phyloP scores from a whole-genome alignment of 2,329 filamentous ascomycete genomes.

The Xylariaceae sp. region DNA sequence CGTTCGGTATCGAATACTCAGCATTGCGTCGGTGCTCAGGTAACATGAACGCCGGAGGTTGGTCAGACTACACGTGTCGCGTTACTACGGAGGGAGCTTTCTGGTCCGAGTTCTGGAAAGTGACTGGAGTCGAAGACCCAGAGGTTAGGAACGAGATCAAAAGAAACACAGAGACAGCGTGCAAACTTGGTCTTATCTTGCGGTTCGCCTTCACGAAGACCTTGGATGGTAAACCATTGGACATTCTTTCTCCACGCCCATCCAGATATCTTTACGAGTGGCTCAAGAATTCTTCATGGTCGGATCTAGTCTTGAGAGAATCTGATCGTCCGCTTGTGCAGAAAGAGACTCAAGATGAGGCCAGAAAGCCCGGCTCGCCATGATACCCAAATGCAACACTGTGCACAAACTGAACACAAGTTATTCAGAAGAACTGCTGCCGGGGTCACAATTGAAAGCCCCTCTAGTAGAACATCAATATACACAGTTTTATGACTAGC shows the following conservation, averaged over 20 bases:
- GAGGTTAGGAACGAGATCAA: neutral
- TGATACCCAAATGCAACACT: too few species aligned
- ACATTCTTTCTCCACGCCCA: neutral
- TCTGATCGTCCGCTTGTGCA: too few species aligned
- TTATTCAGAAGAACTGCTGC: too few species aligned
- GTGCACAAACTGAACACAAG: too few species aligned
- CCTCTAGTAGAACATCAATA: too few species aligned
- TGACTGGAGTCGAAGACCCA: neutral
- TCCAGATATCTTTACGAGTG: neutral
- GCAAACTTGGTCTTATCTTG: neutral
- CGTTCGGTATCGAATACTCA: conserved; percentile 32
- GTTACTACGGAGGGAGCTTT: neutral
- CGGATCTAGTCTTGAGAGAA: neutral
- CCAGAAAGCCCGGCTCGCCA: too few species aligned
- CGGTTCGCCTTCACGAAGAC: neutral
- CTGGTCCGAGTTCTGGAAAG: neutral
- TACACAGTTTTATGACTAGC: too few species aligned
- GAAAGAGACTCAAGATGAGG: too few species aligned
- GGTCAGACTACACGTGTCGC: neutral
- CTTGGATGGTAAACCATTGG: neutral
- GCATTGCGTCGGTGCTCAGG: conserved; percentile 12
- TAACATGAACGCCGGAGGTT: neutral
- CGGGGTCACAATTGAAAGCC: too few species aligned
- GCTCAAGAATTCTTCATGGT: neutral
- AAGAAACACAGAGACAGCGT: neutral